These are phyloP conservation scores for Puccinia hordei DNA, from an alignment of 1,284 basidiomycete species.

Conservation along the genomic window DNA sequence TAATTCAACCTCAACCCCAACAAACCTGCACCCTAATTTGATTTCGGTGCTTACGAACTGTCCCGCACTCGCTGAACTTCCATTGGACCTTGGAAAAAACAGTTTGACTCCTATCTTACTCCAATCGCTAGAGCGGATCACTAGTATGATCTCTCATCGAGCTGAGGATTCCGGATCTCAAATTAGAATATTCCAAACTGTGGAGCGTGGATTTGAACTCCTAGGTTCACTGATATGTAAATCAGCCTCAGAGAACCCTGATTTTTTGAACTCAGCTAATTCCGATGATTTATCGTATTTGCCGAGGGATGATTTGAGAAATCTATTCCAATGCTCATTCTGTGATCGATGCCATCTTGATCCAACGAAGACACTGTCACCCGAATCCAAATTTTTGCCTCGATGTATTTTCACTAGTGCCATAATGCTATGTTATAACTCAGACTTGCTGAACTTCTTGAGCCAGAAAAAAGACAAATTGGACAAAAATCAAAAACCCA, in stretches of 20 bases:
- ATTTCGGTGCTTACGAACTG: slow-evolving; percentile 30
- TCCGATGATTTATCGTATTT: slow-evolving; percentile 32
- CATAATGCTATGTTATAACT: slow-evolving; percentile 36
- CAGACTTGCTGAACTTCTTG: slow-evolving; percentile 23
- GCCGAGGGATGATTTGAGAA: slow-evolving; percentile 31
- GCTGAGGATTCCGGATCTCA: neutral
- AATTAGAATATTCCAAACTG: slow-evolving; percentile 18
- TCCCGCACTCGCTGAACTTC: slow-evolving; percentile 6
- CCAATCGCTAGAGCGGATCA: slow-evolving; percentile 40
- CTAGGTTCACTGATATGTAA: slow-evolving; percentile 41
- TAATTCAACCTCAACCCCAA: neutral
- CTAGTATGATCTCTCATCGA: slow-evolving; percentile 8
- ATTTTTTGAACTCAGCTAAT: slow-evolving; percentile 1
- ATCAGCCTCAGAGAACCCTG: neutral
- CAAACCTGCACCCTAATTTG: neutral
- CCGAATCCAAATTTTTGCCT: slow-evolving; percentile 17
- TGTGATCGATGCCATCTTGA: slow-evolving; percentile 42
- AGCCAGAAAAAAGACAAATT: neutral
- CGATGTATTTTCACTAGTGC: slow-evolving; percentile 33
- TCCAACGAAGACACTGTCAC: neutral
- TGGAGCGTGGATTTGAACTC: slow-evolving; percentile 46
- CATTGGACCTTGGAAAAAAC: neutral
- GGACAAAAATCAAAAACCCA: slow-evolving; percentile 9
- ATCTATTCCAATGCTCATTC: slow-evolving; percentile 30
- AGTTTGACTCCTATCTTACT: slow-evolving; percentile 20